A percentile compares a stretch with the other conserved stretches of the same genome.
Evolutionary conservation across 2,329 filamentous ascomycete genomes (phyloP).

Genomic region (Metarhizium rileyi): DNA sequence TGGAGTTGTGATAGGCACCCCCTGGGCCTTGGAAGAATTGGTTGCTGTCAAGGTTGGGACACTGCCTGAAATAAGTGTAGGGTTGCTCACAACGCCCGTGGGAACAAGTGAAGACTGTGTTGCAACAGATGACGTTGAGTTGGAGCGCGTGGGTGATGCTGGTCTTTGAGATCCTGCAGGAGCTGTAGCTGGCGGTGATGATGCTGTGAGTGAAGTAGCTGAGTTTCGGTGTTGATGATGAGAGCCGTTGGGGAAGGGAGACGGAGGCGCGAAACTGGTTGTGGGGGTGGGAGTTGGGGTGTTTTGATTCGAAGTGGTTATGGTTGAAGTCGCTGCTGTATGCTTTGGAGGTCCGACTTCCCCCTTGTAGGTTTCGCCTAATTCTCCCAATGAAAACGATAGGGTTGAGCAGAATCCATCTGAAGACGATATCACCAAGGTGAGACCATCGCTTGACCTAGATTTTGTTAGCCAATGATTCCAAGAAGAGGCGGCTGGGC

Average conservation of each 20-base stretch:
- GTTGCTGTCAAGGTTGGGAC: slow-evolving; percentile 69
- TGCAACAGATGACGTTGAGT: slow-evolving; percentile 70
- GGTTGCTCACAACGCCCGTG: slow-evolving; percentile 59
- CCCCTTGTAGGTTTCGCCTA: slow-evolving; percentile 72
- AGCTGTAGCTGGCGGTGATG: slow-evolving; percentile 43
- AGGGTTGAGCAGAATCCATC: slow-evolving; percentile 95
- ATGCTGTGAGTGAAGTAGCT: slow-evolving; percentile 46
- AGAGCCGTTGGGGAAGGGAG: slow-evolving; percentile 40
- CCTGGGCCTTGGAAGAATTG: slow-evolving; percentile 52
- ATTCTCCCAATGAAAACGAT: slow-evolving; percentile 72
- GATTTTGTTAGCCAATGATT: slow-evolving; percentile 17
- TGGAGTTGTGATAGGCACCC: slow-evolving; percentile 74
- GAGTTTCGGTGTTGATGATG: slow-evolving; percentile 50
- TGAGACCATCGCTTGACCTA: slow-evolving; percentile 41
- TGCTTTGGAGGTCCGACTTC: slow-evolving; percentile 46
- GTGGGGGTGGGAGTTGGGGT: slow-evolving; percentile 66
- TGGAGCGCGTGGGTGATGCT: slow-evolving; percentile 73
- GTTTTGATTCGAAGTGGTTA: slow-evolving; percentile 44
- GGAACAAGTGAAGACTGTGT: slow-evolving; percentile 46
- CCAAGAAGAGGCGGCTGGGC: neutral
- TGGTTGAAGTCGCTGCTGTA: slow-evolving; percentile 28
- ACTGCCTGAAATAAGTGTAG: slow-evolving; percentile 66
- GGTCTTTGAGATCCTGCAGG: slow-evolving; percentile 56
- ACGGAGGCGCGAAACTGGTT: slow-evolving; percentile 50
- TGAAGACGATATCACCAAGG: slow-evolving; percentile 87